Percentiles rank a stretch among this genome's conserved stretches.
These are phyloP conservation scores for Dimargaris verticillata DNA, from an alignment of 192 early-diverging fungal genomes.

Conservation along the genomic window DNA sequence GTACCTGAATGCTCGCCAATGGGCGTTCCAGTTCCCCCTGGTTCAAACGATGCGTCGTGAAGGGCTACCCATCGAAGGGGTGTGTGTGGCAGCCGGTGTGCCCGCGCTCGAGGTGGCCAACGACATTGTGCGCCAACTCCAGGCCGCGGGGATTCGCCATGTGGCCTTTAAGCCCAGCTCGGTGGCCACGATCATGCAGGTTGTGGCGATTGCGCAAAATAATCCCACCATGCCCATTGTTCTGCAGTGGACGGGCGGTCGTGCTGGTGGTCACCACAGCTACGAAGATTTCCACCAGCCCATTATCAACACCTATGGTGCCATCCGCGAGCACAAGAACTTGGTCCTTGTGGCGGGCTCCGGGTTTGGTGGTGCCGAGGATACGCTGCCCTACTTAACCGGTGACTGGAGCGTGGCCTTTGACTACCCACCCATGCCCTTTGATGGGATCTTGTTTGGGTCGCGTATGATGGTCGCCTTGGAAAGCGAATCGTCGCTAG, in stretches of 20 bases:
- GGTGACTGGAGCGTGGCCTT: conserved; percentile 76
- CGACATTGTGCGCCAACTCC: conserved; percentile 57
- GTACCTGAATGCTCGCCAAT: conserved; percentile 77
- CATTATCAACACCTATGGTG: conserved; percentile 62
- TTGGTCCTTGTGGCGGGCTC: conserved; percentile 78
- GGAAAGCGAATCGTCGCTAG: conserved; percentile 59
- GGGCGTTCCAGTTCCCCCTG: conserved; percentile 82
- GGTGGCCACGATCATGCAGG: conserved; percentile 59
- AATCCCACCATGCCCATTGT: conserved; percentile 72
- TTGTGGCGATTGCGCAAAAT: conserved; percentile 66
- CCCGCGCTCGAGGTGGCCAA: conserved; percentile 73
- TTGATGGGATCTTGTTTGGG: conserved; percentile 88
- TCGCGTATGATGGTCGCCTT: conserved; percentile 92
- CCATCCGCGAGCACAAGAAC: conserved; percentile 65
- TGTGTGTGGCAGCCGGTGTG: conserved; percentile 85
- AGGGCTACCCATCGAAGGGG: conserved; percentile 74
- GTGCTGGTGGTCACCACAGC: conserved; percentile 90
- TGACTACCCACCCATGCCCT: conserved; percentile 83
- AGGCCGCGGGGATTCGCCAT: conserved; percentile 58
- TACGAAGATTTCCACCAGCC: conserved; percentile 91
- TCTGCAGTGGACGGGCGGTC: conserved; percentile 93
- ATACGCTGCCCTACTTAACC: conserved; percentile 78
- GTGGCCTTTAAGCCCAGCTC: conserved; percentile 76
- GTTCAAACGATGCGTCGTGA: conserved; percentile 62
- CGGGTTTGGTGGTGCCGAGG: conserved; percentile 75